Conservation (phyloP, 441 rosid species). For the Codiaeum variegatum region DNA sequence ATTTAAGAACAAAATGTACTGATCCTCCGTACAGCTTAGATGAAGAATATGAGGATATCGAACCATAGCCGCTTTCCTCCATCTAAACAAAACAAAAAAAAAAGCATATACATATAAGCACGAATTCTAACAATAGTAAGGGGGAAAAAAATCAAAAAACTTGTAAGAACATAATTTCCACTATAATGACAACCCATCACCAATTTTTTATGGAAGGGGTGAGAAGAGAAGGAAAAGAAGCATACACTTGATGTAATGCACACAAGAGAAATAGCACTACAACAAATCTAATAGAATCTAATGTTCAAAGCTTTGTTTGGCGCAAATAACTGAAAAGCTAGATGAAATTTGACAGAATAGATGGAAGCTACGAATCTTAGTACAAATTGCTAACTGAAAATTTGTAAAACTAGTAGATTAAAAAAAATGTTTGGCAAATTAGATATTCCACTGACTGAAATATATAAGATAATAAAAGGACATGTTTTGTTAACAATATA, state of each 20-base stretch:
- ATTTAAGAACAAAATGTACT: conserved; percentile 26
- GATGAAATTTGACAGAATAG: no score
- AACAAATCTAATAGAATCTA: neutral
- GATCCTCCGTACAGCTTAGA: conserved; percentile 77
- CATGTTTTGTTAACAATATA: no score
- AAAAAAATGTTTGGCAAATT: no score
- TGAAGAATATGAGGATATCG: conserved; percentile 65
- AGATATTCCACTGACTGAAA: no score
- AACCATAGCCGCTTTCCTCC: conserved; percentile 63
- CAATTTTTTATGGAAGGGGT: neutral
- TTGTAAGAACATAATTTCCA: neutral
- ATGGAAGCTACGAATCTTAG: no score
- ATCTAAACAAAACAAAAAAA: conserved; percentile 41
- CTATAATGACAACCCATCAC: neutral
- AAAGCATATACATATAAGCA: neutral
- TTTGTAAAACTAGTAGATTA: no score
- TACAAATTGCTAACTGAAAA: no score
- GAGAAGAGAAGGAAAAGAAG: neutral
- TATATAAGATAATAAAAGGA: no score
- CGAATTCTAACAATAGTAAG: neutral
- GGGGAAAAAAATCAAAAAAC: conserved; percentile 1
- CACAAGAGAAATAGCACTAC: no score
- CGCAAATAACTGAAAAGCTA: no score
- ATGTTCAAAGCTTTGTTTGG: no score
- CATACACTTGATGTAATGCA: neutral